Percentiles rank a stretch among this genome's conserved stretches.
These are phyloP conservation scores for Metarhizium brunneum DNA, from an alignment of 2,329 filamentous ascomycete species.

Conservation along the genomic window DNA sequence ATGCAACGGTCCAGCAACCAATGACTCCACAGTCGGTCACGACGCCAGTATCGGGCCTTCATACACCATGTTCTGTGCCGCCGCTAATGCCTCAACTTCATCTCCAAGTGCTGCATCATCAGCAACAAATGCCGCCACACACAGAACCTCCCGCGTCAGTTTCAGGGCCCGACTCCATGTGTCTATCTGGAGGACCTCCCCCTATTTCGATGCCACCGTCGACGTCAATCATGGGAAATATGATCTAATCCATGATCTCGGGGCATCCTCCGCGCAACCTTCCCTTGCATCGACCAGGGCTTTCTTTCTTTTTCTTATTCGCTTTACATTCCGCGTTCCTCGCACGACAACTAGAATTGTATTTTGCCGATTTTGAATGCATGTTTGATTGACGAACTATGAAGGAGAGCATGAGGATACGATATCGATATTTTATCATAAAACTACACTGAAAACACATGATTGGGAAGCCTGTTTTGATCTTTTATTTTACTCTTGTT, in stretches of 20 bases:
- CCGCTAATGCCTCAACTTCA: constrained; percentile 3
- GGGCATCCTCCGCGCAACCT: not conserved
- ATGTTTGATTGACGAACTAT: not conserved
- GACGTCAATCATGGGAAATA: constrained; percentile 1
- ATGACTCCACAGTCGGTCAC: constrained; percentile 17
- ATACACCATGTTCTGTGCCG: constrained; percentile 3
- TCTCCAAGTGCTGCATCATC: constrained; percentile 1
- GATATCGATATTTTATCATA: constrained; percentile 1
- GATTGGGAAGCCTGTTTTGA: not conserved
- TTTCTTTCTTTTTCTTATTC: not conserved
- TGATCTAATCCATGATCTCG: not conserved
- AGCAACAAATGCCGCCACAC: constrained; percentile 3
- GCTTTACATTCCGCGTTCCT: too few relatives aligned
- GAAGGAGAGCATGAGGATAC: not conserved
- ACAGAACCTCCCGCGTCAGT: not conserved
- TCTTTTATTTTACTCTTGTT: not conserved
- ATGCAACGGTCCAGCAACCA: constrained; percentile 25
- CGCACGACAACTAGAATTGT: not conserved
- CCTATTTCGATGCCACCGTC: not conserved
- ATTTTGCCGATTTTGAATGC: not conserved
- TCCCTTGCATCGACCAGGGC: not conserved
- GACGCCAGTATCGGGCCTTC: constrained; percentile 10
- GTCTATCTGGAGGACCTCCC: not conserved
- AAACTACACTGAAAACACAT: not conserved
- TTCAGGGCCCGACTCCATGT: not conserved